Evolutionary conservation across 2,329 filamentous ascomycete genomes (phyloP).

Genomic region (Neospermospora avenae): DNA sequence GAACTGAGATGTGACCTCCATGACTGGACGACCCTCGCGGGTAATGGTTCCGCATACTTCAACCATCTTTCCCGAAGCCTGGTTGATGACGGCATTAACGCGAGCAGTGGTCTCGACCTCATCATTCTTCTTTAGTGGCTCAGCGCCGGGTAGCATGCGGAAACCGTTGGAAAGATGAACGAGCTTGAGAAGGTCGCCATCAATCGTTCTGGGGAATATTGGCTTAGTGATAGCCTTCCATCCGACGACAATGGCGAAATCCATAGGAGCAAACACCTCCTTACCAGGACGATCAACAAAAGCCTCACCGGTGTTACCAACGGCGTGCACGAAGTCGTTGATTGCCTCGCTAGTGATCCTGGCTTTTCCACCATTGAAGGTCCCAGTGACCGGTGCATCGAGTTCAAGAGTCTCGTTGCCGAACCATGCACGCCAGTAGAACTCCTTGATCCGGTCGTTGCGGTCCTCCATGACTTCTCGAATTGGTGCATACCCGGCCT

Average conservation of each 20-base stretch:
- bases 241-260: conserved; percentile 96
- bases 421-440: conserved; percentile 98
- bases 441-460: conserved; percentile 98
- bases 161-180: conserved; percentile 97
- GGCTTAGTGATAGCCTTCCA: conserved; percentile 99
- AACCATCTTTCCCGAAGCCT: conserved; percentile 98
- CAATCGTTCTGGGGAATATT: conserved; percentile 94
- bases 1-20: conserved; percentile 99
- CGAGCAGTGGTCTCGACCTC: conserved; percentile 88
- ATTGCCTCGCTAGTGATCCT: conserved; percentile 90
- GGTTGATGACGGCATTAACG: conserved; percentile 97
- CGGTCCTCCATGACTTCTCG: conserved; percentile 93
- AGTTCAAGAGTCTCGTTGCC: conserved; percentile 81
- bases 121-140: conserved; percentile 94
- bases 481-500: conserved; percentile 96
- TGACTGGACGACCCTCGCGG: conserved; percentile 78
- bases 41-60: conserved; percentile 98
- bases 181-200: conserved; percentile 92
- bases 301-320: conserved; percentile 95
- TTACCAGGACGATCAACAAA: conserved; percentile 96
- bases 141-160: conserved; percentile 94
- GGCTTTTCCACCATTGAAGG: conserved; percentile 84
- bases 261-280: conserved; percentile 93
- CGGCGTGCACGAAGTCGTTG: conserved; percentile 98
- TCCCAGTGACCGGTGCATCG: conserved; percentile 77